Evolutionary conservation across 164 flowering plant species (phyloP).

Genomic region (Liriodendron chinense): DNA sequence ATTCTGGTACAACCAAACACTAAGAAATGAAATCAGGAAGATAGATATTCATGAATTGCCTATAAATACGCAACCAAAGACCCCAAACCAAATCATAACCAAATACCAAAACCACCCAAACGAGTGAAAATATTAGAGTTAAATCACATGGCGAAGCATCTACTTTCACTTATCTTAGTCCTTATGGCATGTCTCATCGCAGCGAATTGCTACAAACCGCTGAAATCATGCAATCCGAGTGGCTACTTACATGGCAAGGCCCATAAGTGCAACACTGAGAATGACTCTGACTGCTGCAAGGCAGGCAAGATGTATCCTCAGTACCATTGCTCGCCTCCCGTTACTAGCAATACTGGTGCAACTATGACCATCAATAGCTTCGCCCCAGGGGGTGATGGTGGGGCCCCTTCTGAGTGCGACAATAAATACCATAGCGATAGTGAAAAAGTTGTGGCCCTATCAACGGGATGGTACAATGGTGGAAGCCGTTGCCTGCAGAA

Average conservation of each 20-base stretch:
- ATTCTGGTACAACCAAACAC: no score
- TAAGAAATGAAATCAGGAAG: no score
- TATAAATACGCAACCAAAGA: no score
- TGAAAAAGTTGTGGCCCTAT: slow-evolving; percentile 4
- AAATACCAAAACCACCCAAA: no score
- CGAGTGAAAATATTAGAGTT: no score
- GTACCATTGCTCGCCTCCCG: slow-evolving; percentile 21
- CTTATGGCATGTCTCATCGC: background rate
- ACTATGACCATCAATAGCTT: slow-evolving; percentile 22
- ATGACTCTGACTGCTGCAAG: slow-evolving; percentile 11
- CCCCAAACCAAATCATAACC: no score
- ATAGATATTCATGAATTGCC: no score
- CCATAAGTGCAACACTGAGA: background rate
- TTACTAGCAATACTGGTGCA: slow-evolving; percentile 19
- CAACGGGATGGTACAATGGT: slow-evolving; percentile 10
- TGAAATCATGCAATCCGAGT: background rate
- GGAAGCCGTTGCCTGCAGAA: background rate
- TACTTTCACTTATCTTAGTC: background rate
- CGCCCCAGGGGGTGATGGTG: slow-evolving; percentile 21
- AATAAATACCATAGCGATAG: slow-evolving; percentile 4
- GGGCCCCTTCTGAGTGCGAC: slow-evolving; percentile 29
- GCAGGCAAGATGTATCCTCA: slow-evolving; percentile 15
- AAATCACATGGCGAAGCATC: no score
- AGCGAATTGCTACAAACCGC: background rate
- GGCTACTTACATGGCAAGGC: slow-evolving; percentile 1